Base-by-base conservation (phyloP, 2,329 filamentous ascomycete species). In the Xylaria sp. region DNA sequence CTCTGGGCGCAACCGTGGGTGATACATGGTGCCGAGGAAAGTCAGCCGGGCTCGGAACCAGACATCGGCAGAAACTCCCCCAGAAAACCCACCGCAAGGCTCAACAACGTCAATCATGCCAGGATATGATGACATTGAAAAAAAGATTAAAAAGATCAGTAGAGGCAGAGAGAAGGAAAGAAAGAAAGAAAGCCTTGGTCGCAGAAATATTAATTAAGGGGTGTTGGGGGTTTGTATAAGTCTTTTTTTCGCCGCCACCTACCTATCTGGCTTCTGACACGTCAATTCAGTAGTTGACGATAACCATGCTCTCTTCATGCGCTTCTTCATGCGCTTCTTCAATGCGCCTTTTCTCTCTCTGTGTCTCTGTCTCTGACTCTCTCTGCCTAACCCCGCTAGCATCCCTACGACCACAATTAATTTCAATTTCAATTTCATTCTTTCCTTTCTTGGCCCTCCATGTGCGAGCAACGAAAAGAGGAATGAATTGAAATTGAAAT, bases 161-260 rank as follows among this genome's bases (percentile, higher is more conserved):
- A 20, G 11, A 20, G 22, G 9, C 33, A n/a, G 20, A 44, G 22
- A 20, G 22, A n/a, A 44, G 20, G 49, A 51, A 17, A 15, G 6
- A 33, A 6, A 36, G 38, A 17, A 45, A 63, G n/a, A 49, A 55
- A 33, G 38, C 54, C 60, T 66, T 38, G 51, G 27, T 33, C 49
- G 45, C 42, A 50, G 17, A 22, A 15, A 39, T n/a, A n/a, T 36
- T 22, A 31, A 50, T 22, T 39, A 60, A 53, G 56, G 63, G 51
- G 55, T 11, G 29, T 66, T 47, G 51, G 58, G 58, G 58, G 57
- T 36, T 58, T 39, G 61, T 51, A 51, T 63, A 51, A 58, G 5
- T 27, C 5, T 50, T 49, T 51, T 59, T 51, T 58, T 27, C 31
- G 49, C 65, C 61, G 65, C 65, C 61, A 59, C 61, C 22, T 17